A percentile compares a stretch with the other conserved stretches of the same genome.
These are phyloP conservation scores for Sonneratia alba DNA, from an alignment of 345 rosid species.

Conservation along the genomic window DNA sequence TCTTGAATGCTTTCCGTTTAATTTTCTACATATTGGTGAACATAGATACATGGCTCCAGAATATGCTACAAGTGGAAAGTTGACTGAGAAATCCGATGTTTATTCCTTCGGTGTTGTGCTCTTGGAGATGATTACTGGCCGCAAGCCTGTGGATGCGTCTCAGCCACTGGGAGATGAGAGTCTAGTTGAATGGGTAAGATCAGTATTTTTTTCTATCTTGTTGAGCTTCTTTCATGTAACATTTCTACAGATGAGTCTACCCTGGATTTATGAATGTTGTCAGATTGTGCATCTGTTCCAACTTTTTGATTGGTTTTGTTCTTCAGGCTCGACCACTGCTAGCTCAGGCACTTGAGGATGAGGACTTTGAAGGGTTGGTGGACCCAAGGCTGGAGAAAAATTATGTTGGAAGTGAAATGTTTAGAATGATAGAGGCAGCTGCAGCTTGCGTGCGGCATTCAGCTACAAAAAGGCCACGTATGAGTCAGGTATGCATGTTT, in stretches of 20 bases:
- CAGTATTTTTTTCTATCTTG: neutral
- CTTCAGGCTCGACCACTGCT: constrained; percentile 86
- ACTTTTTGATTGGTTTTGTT: neutral
- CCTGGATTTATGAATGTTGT: neutral
- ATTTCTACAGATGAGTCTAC: neutral
- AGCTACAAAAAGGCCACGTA: constrained; percentile 72
- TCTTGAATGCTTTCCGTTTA: neutral
- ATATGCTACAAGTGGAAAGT: constrained; percentile 91
- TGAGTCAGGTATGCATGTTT: constrained; percentile 65
- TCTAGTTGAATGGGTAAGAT: constrained; percentile 91
- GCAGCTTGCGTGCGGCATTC: constrained; percentile 97
- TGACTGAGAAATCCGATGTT: constrained; percentile 92
- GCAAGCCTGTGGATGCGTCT: constrained; percentile 86
- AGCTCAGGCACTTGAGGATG: constrained; percentile 60
- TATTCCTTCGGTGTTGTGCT: constrained; percentile 95
- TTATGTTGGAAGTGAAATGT: constrained; percentile 61
- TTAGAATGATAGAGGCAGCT: constrained; percentile 93
- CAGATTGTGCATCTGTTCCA: too few species aligned
- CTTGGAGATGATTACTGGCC: constrained; percentile 91
- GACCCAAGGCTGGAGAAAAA: constrained; percentile 61
- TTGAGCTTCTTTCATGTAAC: neutral
- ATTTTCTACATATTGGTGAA: constrained; percentile 9
- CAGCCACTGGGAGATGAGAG: constrained; percentile 96
- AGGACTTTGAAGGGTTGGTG: constrained; percentile 53
- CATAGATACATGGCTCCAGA: constrained; percentile 98